phyloP scores from a whole-genome alignment of 352 stramenopile species.

The Phytophthora lateralis region DNA sequence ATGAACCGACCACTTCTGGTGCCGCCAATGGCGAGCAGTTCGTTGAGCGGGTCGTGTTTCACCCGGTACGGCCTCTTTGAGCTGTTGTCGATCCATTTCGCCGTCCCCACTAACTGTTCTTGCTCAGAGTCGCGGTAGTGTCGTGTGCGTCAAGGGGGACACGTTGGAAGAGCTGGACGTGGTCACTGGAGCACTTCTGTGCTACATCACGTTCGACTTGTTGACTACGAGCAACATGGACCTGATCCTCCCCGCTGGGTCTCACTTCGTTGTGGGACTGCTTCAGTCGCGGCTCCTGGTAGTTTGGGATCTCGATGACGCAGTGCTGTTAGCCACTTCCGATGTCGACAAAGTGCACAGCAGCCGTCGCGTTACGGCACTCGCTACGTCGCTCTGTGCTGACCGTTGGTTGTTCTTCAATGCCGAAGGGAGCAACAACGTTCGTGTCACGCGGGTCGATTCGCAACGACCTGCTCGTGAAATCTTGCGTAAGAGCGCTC shows the following conservation, averaged over 20 bases:
- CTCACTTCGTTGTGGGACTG: slow-evolving; percentile 56
- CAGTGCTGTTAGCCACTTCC: slow-evolving; percentile 60
- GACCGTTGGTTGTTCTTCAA: slow-evolving; percentile 76
- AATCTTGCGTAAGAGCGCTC: slow-evolving; percentile 71
- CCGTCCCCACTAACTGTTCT: slow-evolving; percentile 1
- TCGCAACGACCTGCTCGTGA: slow-evolving; percentile 62
- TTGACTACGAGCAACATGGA: slow-evolving; percentile 49
- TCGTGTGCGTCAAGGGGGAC: slow-evolving; percentile 61
- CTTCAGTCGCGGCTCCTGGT: slow-evolving; percentile 58
- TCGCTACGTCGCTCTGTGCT: slow-evolving; percentile 61
- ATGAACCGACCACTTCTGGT: slow-evolving; percentile 20
- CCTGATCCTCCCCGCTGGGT: slow-evolving; percentile 50
- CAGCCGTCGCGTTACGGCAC: slow-evolving; percentile 52
- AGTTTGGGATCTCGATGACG: slow-evolving; percentile 71
- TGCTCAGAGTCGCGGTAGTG: slow-evolving; percentile 41
- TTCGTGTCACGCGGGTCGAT: slow-evolving; percentile 62
- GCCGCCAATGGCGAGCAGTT: slow-evolving; percentile 13
- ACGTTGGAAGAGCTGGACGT: slow-evolving; percentile 72
- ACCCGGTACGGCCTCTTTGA: slow-evolving; percentile 26
- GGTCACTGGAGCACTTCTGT: slow-evolving; percentile 52
- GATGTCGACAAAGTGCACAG: slow-evolving; percentile 66
- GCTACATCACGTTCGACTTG: slow-evolving; percentile 74
- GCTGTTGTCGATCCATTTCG: background rate
- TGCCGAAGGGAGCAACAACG: slow-evolving; percentile 75
- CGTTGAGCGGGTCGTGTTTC: slow-evolving; percentile 36